phyloP scores from a whole-genome alignment of 345 rosid species.

The Pistacia vera region DNA sequence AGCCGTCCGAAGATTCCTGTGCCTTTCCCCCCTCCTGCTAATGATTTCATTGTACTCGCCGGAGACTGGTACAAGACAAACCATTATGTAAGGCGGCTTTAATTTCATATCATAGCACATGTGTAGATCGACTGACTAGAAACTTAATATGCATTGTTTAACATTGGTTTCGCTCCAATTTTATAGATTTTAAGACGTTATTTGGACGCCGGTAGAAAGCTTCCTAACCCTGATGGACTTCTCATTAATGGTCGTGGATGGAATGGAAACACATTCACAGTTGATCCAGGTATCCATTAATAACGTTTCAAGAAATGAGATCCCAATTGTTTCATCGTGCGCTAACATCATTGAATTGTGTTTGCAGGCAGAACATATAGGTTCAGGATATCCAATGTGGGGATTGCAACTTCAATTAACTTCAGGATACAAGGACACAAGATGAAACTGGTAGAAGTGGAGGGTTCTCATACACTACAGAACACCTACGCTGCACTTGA shows the following conservation, averaged over 20 bases:
- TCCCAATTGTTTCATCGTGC: too few species aligned
- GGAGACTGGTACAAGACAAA: constrained; percentile 91
- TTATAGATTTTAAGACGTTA: constrained; percentile 52
- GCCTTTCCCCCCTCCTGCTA: constrained; percentile 73
- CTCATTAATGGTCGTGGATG: constrained; percentile 93
- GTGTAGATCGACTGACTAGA: neutral
- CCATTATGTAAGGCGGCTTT: constrained; percentile 56
- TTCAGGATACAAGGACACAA: constrained; percentile 87
- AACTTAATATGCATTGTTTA: neutral
- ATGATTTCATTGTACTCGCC: constrained; percentile 68
- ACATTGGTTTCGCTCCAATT: neutral
- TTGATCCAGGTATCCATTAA: constrained; percentile 60
- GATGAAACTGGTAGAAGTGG: constrained; percentile 85
- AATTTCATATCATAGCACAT: neutral
- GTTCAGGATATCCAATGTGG: constrained; percentile 90
- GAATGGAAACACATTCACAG: constrained; percentile 68
- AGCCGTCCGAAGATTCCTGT: constrained; percentile 88
- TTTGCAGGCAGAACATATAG: constrained; percentile 77
- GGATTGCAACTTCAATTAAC: constrained; percentile 65
- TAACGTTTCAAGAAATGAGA: neutral
- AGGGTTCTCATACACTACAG: constrained; percentile 92
- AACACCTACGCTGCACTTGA: constrained; percentile 67
- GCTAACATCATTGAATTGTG: neutral
- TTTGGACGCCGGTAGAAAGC: constrained; percentile 60
- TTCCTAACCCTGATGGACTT: constrained; percentile 82